Conservation (phyloP, 768 basidiomycete species). For the Guyanaporus albipodus region DNA sequence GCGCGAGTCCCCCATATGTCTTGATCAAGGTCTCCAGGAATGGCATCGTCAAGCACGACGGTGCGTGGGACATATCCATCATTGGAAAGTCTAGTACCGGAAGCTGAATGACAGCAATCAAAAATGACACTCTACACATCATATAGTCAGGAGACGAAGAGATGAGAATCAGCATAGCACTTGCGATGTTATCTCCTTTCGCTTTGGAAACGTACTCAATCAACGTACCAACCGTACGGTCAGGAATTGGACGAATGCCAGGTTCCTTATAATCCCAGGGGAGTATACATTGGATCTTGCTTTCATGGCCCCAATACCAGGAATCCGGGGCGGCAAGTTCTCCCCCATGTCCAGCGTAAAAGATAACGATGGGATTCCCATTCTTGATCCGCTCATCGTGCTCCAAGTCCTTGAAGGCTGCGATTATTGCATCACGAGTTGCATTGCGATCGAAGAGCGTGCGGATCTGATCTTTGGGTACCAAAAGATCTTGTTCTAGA, state of each 20-base stretch:
- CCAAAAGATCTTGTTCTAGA: slow-evolving; percentile 27
- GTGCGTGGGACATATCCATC: slow-evolving; percentile 7
- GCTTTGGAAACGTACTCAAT: slow-evolving; percentile 35
- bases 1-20: slow-evolving; percentile 19
- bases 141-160: not conserved
- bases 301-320: slow-evolving; percentile 18
- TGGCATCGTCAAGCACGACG: not conserved
- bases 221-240: slow-evolving; percentile 38
- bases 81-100: slow-evolving; percentile 35
- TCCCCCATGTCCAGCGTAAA: slow-evolving; percentile 44
- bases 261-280: slow-evolving; percentile 25
- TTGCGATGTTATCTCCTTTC: slow-evolving; percentile 43
- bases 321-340: slow-evolving; percentile 31
- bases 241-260: slow-evolving; percentile 35
- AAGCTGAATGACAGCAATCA: slow-evolving; percentile 44
- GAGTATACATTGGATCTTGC: slow-evolving; percentile 28
- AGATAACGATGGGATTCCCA: slow-evolving; percentile 39
- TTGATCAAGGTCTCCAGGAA: slow-evolving; percentile 23
- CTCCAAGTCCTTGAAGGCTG: slow-evolving; percentile 21
- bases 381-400: slow-evolving; percentile 25
- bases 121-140: slow-evolving; percentile 39
- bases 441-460: slow-evolving; percentile 38
- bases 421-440: slow-evolving; percentile 34
- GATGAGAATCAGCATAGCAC: slow-evolving; percentile 12
- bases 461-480: slow-evolving; percentile 32